Evolutionary conservation across 345 rosid species (phyloP).

Genomic region (Erysimum cheiranthoides): DNA sequence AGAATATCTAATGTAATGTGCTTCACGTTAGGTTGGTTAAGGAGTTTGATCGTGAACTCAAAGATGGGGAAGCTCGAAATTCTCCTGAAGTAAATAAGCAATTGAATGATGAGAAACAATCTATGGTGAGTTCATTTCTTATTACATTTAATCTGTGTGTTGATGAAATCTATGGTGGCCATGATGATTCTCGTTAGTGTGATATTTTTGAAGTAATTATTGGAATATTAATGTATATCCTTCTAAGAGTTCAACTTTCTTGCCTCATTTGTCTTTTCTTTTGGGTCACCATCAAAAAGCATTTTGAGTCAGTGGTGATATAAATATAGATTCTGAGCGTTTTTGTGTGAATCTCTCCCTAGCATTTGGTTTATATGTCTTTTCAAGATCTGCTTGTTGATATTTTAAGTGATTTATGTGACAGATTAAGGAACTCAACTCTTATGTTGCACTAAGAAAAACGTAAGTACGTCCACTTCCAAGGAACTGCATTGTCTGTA

Average conservation of each 20-base stretch:
- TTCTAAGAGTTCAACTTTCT: not conserved
- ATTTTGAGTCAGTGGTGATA: not conserved
- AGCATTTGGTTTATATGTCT: constrained; percentile 9
- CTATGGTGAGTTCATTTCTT: constrained; percentile 65
- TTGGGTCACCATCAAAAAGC: not conserved
- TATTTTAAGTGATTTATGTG: constrained; percentile 28
- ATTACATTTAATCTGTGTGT: not conserved
- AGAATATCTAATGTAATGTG: constrained; percentile 16
- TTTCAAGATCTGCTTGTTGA: constrained; percentile 23
- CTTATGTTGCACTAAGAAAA: constrained; percentile 90
- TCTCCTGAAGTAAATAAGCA: constrained; percentile 75
- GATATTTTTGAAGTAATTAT: not conserved
- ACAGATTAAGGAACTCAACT: constrained; percentile 93
- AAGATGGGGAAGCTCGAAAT: constrained; percentile 76
- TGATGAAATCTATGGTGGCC: not conserved
- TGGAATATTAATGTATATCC: not conserved
- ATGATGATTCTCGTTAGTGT: not conserved
- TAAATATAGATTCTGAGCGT: not conserved
- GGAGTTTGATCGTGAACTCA: constrained; percentile 85
- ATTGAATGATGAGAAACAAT: constrained; percentile 94
- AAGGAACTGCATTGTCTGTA: not conserved
- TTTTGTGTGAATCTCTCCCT: constrained; percentile 2
- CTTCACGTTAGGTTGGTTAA: constrained; percentile 70
- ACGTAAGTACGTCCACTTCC: constrained; percentile 58
- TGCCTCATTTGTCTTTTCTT: not conserved